These are phyloP conservation scores for Choanephora cucurbitarum DNA, from an alignment of 371 early-diverging fungal species.

Conservation along the genomic window DNA sequence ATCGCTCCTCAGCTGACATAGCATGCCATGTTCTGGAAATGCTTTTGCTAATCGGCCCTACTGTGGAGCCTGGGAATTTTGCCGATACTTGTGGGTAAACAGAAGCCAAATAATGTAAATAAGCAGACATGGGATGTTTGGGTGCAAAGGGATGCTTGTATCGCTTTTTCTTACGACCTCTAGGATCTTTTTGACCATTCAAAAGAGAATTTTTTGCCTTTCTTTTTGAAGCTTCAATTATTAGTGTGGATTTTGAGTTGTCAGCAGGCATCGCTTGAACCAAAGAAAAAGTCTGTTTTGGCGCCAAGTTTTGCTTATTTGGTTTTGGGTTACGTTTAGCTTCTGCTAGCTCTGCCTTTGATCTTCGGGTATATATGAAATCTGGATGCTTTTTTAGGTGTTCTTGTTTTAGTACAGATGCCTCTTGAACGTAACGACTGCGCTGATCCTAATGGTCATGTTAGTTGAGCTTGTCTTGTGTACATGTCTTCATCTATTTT, in stretches of 20 bases:
- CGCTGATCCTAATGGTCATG: constrained; percentile 28
- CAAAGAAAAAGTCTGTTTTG: too few species aligned
- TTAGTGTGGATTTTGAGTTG: too few species aligned
- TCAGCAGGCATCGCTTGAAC: too few species aligned
- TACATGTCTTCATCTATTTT: background rate
- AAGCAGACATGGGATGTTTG: constrained; percentile 81
- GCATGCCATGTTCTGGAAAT: constrained; percentile 69
- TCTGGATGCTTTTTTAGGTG: constrained; percentile 65
- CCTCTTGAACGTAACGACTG: constrained; percentile 43
- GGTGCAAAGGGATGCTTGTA: constrained; percentile 73
- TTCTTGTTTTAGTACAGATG: constrained; percentile 59
- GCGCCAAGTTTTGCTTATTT: constrained; percentile 13
- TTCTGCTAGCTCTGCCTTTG: constrained; percentile 61
- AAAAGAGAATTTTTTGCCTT: constrained; percentile 11
- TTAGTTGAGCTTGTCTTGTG: background rate
- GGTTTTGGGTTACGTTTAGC: constrained; percentile 16
- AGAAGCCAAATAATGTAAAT: constrained; percentile 68
- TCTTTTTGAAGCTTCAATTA: background rate
- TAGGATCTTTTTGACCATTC: constrained; percentile 47
- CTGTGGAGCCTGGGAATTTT: constrained; percentile 59
- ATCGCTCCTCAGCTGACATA: constrained; percentile 57
- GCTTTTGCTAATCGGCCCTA: constrained; percentile 71
- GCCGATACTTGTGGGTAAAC: constrained; percentile 27
- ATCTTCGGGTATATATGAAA: constrained; percentile 65
- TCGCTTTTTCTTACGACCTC: constrained; percentile 67